Evolutionary conservation across 2,329 filamentous ascomycete genomes (phyloP).

Genomic region (Cercospora canescens): DNA sequence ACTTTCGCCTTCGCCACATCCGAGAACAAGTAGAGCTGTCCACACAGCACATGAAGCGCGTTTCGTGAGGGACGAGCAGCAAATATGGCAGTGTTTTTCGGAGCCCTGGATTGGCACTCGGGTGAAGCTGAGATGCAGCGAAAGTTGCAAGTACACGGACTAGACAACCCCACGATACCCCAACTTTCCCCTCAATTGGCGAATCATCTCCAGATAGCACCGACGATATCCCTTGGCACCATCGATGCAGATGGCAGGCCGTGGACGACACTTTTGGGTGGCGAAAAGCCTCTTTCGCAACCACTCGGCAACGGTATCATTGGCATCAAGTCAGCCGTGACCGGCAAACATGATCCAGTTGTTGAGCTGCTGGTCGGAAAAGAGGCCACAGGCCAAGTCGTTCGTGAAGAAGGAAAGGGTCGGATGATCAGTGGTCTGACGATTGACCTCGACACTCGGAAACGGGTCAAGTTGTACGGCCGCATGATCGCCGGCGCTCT

Average conservation of each 20-base stretch:
- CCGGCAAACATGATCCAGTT: constrained; percentile 68
- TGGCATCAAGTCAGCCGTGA: constrained; percentile 63
- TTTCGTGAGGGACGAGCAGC: neutral
- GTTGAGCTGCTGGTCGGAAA: constrained; percentile 60
- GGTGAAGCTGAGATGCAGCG: constrained; percentile 4
- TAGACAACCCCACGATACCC: constrained; percentile 36
- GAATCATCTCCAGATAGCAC: constrained; percentile 60
- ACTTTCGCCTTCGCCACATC: neutral
- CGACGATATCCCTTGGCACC: constrained; percentile 72
- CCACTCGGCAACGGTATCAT: constrained; percentile 64
- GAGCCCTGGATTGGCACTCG: constrained; percentile 4
- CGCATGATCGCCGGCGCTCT: constrained; percentile 66
- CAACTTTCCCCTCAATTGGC: constrained; percentile 64
- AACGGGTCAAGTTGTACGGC: constrained; percentile 73
- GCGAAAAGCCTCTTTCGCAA: constrained; percentile 65
- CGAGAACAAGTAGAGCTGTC: neutral
- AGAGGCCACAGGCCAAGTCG: constrained; percentile 46
- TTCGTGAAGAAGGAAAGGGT: constrained; percentile 40
- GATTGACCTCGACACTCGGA: constrained; percentile 66
- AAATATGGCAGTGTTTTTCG: constrained; percentile 4
- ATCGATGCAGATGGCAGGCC: constrained; percentile 65
- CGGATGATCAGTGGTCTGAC: constrained; percentile 63
- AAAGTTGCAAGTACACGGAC: constrained; percentile 1
- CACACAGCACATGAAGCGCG: neutral
- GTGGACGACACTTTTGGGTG: constrained; percentile 81